Percentiles rank a stretch among this genome's conserved stretches.
These are phyloP conservation scores for Gossypium davidsonii DNA, from an alignment of 441 rosid species.

Conservation along the genomic window DNA sequence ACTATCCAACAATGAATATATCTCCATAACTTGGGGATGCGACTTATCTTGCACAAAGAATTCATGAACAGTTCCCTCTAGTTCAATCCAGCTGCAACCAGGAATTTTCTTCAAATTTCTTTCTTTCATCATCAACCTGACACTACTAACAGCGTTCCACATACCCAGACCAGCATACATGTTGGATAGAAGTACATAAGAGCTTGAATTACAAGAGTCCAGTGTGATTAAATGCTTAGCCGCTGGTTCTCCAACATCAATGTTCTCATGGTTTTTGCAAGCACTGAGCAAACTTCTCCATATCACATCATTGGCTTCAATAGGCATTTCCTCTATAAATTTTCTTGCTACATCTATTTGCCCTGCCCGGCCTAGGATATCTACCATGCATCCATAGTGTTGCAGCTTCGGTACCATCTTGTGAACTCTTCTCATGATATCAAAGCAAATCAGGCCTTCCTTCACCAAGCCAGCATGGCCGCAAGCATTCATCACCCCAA, in stretches of 20 bases:
- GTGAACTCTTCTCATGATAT: constrained; percentile 61
- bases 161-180: constrained; percentile 50
- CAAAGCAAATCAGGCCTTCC: constrained; percentile 61
- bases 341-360: constrained; percentile 37
- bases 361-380: constrained; percentile 50
- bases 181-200: constrained; percentile 49
- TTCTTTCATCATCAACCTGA: constrained; percentile 48
- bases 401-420: constrained; percentile 45
- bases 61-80: constrained; percentile 60
- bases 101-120: constrained; percentile 41
- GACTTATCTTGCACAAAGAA: constrained; percentile 50
- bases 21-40: constrained; percentile 36
- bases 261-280: constrained; percentile 40
- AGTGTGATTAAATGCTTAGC: constrained; percentile 36
- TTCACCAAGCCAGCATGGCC: constrained; percentile 57
- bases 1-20: constrained; percentile 36
- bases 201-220: constrained; percentile 39
- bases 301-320: constrained; percentile 51
- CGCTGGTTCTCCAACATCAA: constrained; percentile 38
- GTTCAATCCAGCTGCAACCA: constrained; percentile 63
- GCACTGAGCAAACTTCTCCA: constrained; percentile 52
- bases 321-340: constrained; percentile 47
- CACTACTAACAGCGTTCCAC: constrained; percentile 44
- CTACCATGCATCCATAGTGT: constrained; percentile 59
- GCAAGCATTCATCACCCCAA: constrained; percentile 48